These are phyloP conservation scores for Podospora anserina DNA, from an alignment of 495 filamentous ascomycete species.

Conservation along the genomic window DNA sequence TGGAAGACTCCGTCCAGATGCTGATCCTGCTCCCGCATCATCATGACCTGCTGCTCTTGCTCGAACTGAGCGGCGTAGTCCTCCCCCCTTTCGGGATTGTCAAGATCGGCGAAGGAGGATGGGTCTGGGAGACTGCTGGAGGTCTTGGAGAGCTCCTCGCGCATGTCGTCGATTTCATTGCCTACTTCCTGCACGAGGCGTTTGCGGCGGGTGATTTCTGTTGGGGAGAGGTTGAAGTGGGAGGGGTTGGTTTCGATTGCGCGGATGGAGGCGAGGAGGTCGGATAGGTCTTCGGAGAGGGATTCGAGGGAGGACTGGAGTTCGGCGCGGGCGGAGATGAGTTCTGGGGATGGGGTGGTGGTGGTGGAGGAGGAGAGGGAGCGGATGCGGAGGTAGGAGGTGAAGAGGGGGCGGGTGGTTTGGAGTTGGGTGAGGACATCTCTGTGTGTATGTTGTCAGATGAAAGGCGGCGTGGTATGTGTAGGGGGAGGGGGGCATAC, in stretches of 20 bases:
- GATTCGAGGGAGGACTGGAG: constrained; percentile 73
- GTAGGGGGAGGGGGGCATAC: constrained; percentile 44
- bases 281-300: constrained; percentile 79
- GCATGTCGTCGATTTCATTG: constrained; percentile 83
- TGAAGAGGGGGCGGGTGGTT: constrained; percentile 78
- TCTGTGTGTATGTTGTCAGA: constrained; percentile 38
- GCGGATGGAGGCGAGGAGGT: constrained; percentile 82
- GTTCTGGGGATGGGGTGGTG: constrained; percentile 67
- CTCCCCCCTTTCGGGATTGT: constrained; percentile 37
- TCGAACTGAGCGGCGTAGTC: constrained; percentile 79
- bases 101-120: constrained; percentile 57
- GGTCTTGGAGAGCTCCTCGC: constrained; percentile 64
- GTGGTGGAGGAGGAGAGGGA: constrained; percentile 57
- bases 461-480: background rate
- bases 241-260: constrained; percentile 88
- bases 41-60: constrained; percentile 82
- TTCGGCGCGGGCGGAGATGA: constrained; percentile 76
- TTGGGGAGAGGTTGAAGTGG: constrained; percentile 78
- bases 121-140: constrained; percentile 60
- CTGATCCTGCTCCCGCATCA: constrained; percentile 95
- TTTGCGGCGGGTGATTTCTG: constrained; percentile 77
- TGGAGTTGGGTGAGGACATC: constrained; percentile 83
- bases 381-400: constrained; percentile 93
- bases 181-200: constrained; percentile 87
- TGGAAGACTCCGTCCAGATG: constrained; percentile 87